Percentiles rank a stretch among this genome's conserved stretches.
Evolutionary conservation across 768 basidiomycete species (phyloP).

Genomic region (Mycena metata): DNA sequence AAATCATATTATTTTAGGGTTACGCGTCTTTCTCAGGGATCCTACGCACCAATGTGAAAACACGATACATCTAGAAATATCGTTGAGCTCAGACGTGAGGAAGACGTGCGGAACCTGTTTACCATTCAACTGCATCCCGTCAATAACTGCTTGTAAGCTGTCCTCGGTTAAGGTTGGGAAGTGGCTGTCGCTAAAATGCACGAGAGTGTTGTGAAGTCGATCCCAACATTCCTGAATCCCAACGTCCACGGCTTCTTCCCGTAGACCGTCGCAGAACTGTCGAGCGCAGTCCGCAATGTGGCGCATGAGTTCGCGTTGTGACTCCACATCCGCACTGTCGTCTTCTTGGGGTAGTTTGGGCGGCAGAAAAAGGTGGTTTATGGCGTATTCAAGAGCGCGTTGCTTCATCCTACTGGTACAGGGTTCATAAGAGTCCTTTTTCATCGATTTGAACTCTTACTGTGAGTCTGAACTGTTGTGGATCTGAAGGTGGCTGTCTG

Average conservation of each 20-base stretch:
- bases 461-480: too few relatives aligned
- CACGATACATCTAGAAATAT: constrained; percentile 51
- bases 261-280: constrained; percentile 7
- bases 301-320: constrained; percentile 46
- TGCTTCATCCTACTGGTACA: too few relatives aligned
- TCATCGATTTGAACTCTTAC: too few relatives aligned
- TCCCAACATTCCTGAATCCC: constrained; percentile 6
- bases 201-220: neutral
- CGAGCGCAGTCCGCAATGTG: constrained; percentile 32
- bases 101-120: neutral
- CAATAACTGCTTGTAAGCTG: constrained; percentile 37
- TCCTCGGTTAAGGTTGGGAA: neutral
- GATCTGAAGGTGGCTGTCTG: too few relatives aligned
- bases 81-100: neutral
- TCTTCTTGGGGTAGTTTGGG: constrained; percentile 54
- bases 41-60: constrained; percentile 46
- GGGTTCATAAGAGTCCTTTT: too few relatives aligned
- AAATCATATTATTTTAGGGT: too few relatives aligned
- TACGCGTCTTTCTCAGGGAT: too few relatives aligned
- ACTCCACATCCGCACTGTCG: constrained; percentile 41
- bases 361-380: constrained; percentile 61
- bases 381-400: constrained; percentile 46
- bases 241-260: neutral
- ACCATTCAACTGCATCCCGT: constrained; percentile 6
- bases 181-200: neutral